Evolutionary conservation across 352 stramenopile species (phyloP), one percentile per base, ranked within the genome.

Genomic region (Phytophthora citrophthora): DNA sequence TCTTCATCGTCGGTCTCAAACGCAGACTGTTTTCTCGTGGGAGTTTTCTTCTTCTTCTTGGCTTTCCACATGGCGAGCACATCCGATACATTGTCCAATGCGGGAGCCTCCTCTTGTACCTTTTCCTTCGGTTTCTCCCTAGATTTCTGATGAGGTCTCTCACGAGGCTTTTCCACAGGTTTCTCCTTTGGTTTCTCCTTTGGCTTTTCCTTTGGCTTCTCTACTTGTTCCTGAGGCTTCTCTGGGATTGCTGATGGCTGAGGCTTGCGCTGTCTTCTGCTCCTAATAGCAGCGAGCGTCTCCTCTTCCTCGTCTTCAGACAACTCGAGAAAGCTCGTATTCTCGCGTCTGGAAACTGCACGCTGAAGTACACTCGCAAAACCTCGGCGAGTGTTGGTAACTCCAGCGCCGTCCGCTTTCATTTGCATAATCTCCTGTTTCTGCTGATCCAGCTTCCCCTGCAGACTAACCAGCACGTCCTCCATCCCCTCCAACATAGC

Each of bases 381-480:
- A 39, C 69, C 74, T 45, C 55, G 62, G 10, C 68, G 64, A 10
- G 54, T 54, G 16, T 49, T 61, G 26, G 60, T 46, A 3, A 59
- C 41, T 15, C 49, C 64, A 29, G 54, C 58, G 16, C 72, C 75
- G 3, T 72, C 63, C 13, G 47, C 38, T 10, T 73, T 77, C 48
- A 83, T 53, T 32, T 63, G 51, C n/a, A 59, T 64, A 18, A 81
- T 72, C 15, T 74, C 48, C 43, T 83, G 72, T 9, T 74, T 65
- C 20, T 90, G 79, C 16, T 84, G 73, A 23, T 68, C 68, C 29
- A 80, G 49, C 51, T 90, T 85, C 15, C 66, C 46, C 36, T 81
- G 72, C n/a, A 89, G 56, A 32, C 86, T 83, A n/a, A 86, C 71
- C 18, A 90, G 40, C 10, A 89, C 71, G 48, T 70, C 62, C 29